These are phyloP conservation scores for Capillidium heterosporum DNA, from an alignment of 371 early-diverging fungal species.

Conservation along the genomic window DNA sequence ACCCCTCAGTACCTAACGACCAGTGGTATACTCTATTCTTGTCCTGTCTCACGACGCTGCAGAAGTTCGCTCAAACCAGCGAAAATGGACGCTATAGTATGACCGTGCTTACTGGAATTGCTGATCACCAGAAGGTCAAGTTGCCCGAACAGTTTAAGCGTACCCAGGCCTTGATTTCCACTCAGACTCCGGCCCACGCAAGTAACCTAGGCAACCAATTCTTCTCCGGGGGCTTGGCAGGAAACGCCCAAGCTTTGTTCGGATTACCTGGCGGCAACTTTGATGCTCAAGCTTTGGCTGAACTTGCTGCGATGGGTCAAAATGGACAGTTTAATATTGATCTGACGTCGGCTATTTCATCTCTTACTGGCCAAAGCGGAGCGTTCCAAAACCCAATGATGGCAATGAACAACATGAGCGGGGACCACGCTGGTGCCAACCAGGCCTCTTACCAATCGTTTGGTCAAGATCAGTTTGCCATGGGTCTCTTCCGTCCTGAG, in stretches of 20 bases:
- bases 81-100: slow-evolving; percentile 5
- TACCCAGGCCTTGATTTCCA: neutral
- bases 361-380: neutral
- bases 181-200: neutral
- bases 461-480: neutral
- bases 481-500: slow-evolving; percentile 4
- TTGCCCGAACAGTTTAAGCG: slow-evolving; percentile 3
- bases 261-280: neutral
- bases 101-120: slow-evolving; percentile 1
- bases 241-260: slow-evolving; percentile 2
- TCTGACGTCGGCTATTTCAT: neutral
- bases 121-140: slow-evolving; percentile 1
- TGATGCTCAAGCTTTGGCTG: slow-evolving; percentile 1
- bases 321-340: neutral
- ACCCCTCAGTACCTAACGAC: neutral
- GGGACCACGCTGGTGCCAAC: neutral
- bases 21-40: slow-evolving; percentile 1
- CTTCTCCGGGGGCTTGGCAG: neutral
- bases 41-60: slow-evolving; percentile 2
- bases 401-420: neutral
- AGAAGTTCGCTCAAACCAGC: neutral
- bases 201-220: neutral
- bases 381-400: neutral
- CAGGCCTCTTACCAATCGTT: neutral
- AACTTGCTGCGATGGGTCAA: slow-evolving; percentile 5